Evolutionary conservation across 2,329 filamentous ascomycete species (phyloP).

Genomic region (Cladosporium sp.): DNA sequence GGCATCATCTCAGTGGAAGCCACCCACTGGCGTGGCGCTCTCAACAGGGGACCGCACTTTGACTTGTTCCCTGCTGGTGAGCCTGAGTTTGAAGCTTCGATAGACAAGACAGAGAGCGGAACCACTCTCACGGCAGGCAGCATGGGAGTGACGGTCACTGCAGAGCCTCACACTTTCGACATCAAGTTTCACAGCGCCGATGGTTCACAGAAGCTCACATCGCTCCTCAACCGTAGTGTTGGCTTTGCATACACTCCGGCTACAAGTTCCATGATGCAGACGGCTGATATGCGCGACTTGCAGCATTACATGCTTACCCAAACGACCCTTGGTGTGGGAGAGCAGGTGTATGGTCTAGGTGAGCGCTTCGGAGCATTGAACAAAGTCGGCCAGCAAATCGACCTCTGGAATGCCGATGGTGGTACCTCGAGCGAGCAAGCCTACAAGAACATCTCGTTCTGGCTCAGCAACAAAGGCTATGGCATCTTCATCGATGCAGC

Average conservation of each 20-base stretch:
- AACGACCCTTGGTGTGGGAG: slow-evolving; percentile 53
- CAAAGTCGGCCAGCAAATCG: slow-evolving; percentile 71
- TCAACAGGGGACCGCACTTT: slow-evolving; percentile 57
- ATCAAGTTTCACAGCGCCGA: slow-evolving; percentile 58
- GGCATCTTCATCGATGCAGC: slow-evolving; percentile 74
- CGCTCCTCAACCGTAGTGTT: slow-evolving; percentile 57
- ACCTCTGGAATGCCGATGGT: slow-evolving; percentile 63
- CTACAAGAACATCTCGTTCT: slow-evolving; percentile 73
- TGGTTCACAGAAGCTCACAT: slow-evolving; percentile 55
- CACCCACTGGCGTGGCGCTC: slow-evolving; percentile 60
- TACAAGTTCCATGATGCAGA: slow-evolving; percentile 55
- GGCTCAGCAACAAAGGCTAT: slow-evolving; percentile 71
- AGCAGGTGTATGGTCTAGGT: slow-evolving; percentile 72
- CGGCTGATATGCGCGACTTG: slow-evolving; percentile 51
- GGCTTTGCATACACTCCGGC: slow-evolving; percentile 60
- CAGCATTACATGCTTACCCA: slow-evolving; percentile 51
- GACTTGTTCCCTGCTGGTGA: slow-evolving; percentile 59
- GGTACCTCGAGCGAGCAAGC: slow-evolving; percentile 70
- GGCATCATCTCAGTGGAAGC: slow-evolving; percentile 63
- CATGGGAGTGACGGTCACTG: slow-evolving; percentile 55
- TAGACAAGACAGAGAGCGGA: slow-evolving; percentile 47
- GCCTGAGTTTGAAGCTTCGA: slow-evolving; percentile 44
- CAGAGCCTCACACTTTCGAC: slow-evolving; percentile 55
- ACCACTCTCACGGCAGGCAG: slow-evolving; percentile 56
- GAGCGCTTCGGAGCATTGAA: slow-evolving; percentile 77